These are phyloP conservation scores for Penicillium oxalicum DNA, from an alignment of 2,329 filamentous ascomycete species.

Conservation along the genomic window DNA sequence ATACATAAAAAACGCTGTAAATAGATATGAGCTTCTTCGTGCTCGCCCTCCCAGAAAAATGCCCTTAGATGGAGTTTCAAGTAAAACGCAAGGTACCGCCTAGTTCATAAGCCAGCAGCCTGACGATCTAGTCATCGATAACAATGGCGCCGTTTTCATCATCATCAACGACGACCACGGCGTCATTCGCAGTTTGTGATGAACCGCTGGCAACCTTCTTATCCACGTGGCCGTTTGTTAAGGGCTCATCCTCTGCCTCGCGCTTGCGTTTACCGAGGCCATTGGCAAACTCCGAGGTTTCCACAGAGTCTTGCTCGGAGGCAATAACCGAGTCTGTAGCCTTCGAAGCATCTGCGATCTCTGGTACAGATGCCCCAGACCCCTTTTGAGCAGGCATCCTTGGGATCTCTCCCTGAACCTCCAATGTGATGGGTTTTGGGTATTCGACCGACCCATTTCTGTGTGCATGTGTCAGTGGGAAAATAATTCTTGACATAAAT, in stretches of 20 bases:
- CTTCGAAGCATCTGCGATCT: constrained; percentile 18
- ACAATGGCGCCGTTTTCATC: constrained; percentile 57
- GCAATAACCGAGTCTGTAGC: constrained; percentile 11
- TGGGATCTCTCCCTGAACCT: constrained; percentile 42
- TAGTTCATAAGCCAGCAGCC: no score
- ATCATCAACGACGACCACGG: constrained; percentile 38
- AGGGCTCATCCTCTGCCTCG: constrained; percentile 38
- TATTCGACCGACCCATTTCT: constrained; percentile 30
- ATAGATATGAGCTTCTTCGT: no score
- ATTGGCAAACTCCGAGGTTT: no score
- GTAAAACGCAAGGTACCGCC: no score
- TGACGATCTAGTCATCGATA: constrained; percentile 52
- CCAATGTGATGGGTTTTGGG: constrained; percentile 37
- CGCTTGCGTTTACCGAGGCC: constrained; percentile 40
- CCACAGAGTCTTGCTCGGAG: no score
- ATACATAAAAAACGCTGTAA: no score
- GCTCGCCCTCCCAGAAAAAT: no score
- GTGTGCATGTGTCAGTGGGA: constrained; percentile 7
- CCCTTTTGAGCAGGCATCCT: constrained; percentile 37
- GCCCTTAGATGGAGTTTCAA: no score
- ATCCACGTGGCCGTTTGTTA: constrained; percentile 32
- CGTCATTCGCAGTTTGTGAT: constrained; percentile 38
- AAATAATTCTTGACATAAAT: background rate
- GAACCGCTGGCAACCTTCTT: constrained; percentile 33
- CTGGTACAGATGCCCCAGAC: constrained; percentile 25